These are phyloP conservation scores for Solanum ahanhuiri DNA, from an alignment of 257 asterid genomes.

Conservation along the genomic window DNA sequence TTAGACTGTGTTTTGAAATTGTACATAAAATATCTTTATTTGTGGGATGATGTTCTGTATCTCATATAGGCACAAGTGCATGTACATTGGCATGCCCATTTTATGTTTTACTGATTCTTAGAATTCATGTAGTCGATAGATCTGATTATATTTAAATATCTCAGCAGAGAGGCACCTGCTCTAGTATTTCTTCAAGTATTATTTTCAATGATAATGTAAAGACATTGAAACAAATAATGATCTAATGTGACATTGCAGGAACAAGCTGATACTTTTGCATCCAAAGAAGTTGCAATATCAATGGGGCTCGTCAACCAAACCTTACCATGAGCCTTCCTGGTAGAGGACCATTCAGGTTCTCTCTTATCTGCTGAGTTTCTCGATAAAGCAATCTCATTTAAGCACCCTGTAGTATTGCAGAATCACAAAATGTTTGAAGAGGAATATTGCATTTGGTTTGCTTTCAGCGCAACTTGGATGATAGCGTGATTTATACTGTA, in stretches of 20 bases:
- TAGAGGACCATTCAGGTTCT: not conserved
- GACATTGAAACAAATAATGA: not conserved
- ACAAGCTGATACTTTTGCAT: conserved; percentile 77
- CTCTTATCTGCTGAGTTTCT: not conserved
- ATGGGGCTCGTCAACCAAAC: conserved; percentile 79
- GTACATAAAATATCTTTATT: not conserved
- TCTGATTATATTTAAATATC: not conserved
- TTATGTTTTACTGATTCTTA: not conserved
- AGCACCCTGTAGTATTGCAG: not conserved
- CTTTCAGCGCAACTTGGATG: no score
- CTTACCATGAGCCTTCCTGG: conserved; percentile 37
- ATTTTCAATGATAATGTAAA: not conserved
- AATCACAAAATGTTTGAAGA: no score
- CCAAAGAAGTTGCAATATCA: conserved; percentile 75
- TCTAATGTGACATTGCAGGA: conserved; percentile 40
- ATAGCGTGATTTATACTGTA: no score
- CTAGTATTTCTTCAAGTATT: not conserved
- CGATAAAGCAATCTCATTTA: not conserved
- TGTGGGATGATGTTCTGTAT: not conserved
- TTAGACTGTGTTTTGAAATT: not conserved
- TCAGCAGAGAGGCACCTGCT: not conserved
- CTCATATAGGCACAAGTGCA: not conserved
- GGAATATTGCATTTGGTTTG: no score
- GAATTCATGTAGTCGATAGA: not conserved
- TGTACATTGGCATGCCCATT: not conserved